Conservation (phyloP, 2,329 filamentous ascomycete genomes). For the Blastomyces silverae region DNA sequence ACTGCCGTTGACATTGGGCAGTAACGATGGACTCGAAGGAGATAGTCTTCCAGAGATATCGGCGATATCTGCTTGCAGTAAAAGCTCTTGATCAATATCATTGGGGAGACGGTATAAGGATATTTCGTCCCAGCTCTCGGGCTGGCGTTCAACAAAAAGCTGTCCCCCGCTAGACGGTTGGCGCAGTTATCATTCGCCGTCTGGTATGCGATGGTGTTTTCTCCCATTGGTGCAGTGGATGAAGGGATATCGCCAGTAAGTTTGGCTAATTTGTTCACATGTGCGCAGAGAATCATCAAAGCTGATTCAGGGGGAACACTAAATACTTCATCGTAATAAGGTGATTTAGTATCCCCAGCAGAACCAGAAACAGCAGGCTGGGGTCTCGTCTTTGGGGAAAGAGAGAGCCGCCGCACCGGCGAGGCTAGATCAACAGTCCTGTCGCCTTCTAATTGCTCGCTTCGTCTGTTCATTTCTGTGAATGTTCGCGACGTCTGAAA, state of each 20-base stretch:
- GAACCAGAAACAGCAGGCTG: background rate
- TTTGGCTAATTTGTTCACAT: conserved; percentile 50
- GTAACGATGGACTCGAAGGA: conserved; percentile 77
- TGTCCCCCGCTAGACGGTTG: background rate
- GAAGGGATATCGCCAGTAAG: conserved; percentile 61
- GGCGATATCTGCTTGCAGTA: conserved; percentile 82
- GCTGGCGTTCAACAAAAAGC: background rate
- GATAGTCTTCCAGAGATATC: conserved; percentile 75
- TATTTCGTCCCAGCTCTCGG: conserved; percentile 32
- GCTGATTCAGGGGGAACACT: conserved; percentile 42
- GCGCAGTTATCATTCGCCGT: background rate
- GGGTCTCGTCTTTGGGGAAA: background rate
- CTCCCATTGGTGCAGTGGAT: conserved; percentile 28
- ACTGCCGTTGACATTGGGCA: conserved; percentile 92
- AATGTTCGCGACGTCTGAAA: background rate
- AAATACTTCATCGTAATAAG: conserved; percentile 9
- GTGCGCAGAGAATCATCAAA: conserved; percentile 68
- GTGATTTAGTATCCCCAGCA: background rate
- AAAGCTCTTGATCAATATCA: conserved; percentile 60
- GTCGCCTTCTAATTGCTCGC: background rate
- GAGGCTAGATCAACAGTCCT: background rate
- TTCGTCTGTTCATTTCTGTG: background rate
- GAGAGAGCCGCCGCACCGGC: background rate
- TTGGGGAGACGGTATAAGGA: conserved; percentile 35
- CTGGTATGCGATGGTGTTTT: background rate